Conservation (phyloP, 768 basidiomycete genomes). For the Plicaturopsis crispa region DNA sequence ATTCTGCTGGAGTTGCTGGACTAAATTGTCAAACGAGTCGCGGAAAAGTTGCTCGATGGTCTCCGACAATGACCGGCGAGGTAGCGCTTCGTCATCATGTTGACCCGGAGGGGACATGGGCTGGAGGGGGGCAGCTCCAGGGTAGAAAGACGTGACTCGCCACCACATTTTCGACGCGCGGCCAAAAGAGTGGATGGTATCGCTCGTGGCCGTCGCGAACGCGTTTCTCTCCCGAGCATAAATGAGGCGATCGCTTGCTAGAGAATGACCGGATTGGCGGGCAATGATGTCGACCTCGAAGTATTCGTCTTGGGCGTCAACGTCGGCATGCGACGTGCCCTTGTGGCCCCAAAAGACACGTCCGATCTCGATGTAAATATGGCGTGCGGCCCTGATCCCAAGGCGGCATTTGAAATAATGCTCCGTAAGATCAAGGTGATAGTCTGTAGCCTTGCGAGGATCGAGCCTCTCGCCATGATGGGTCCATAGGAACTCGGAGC, state of each 20-base stretch:
- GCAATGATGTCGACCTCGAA: slow-evolving; percentile 7
- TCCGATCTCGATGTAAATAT: slow-evolving; percentile 12
- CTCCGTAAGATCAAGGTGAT: too few relatives aligned
- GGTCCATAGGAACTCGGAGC: too few relatives aligned
- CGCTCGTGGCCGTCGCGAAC: slow-evolving; percentile 9
- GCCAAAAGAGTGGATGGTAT: slow-evolving; percentile 11
- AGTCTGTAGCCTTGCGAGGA: too few relatives aligned
- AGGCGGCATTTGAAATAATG: slow-evolving; percentile 5
- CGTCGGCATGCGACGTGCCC: slow-evolving; percentile 11
- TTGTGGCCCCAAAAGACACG: slow-evolving; percentile 13
- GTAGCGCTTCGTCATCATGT: too few relatives aligned
- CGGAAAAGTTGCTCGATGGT: too few relatives aligned
- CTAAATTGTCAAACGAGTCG: too few relatives aligned
- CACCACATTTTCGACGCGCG: slow-evolving; percentile 14
- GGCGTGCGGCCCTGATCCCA: slow-evolving; percentile 10
- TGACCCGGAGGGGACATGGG: too few relatives aligned
- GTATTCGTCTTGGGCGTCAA: slow-evolving; percentile 9
- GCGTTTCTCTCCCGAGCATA: slow-evolving; percentile 13
- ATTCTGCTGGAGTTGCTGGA: too few relatives aligned
- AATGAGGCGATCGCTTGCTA: slow-evolving; percentile 1
- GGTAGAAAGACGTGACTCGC: slow-evolving; percentile 9
- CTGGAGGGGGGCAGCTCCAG: slow-evolving; percentile 4
- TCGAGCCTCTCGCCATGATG: too few relatives aligned
- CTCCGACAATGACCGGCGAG: too few relatives aligned
- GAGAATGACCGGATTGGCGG: slow-evolving; percentile 10